phyloP scores from a whole-genome alignment of 352 stramenopile genomes.

The Phytophthora hybrid region DNA sequence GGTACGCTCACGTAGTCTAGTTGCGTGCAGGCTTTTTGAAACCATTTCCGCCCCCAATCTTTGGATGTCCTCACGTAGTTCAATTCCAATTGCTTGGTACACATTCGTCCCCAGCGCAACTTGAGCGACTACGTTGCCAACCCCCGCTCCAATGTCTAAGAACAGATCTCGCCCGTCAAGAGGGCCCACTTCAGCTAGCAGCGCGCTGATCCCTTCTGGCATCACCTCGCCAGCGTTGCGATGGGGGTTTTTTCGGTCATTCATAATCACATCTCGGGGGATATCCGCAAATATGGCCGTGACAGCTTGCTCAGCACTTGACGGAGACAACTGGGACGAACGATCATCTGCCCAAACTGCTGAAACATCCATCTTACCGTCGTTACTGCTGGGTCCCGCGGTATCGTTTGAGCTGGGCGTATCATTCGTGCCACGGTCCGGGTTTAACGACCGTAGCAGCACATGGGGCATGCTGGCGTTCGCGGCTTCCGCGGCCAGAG shows the following conservation, averaged over 20 bases:
- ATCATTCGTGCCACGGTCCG: no score
- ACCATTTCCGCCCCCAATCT: conserved; percentile 1
- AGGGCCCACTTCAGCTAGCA: neutral
- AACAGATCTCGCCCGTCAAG: conserved; percentile 2
- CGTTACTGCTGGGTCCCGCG: no score
- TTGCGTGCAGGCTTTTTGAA: neutral
- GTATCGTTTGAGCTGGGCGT: no score
- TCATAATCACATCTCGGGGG: neutral
- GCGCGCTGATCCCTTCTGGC: neutral
- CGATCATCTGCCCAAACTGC: neutral
- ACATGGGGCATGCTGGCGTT: no score
- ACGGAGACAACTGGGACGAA: neutral
- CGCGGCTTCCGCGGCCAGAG: no score
- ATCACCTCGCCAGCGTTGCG: conserved; percentile 12
- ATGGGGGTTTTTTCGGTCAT: neutral
- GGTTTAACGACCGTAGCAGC: no score
- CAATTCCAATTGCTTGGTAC: conserved; percentile 9
- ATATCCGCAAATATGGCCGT: conserved; percentile 5
- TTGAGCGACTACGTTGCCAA: conserved; percentile 10
- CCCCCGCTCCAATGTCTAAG: conserved; percentile 6
- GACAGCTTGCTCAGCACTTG: conserved; percentile 7
- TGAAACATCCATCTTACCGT: no score
- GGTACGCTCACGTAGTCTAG: neutral
- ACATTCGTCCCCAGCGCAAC: neutral
- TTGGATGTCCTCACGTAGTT: neutral